Base-by-base conservation (phyloP, 75 land plant genomes). In the Selaginella moellendorffii region DNA sequence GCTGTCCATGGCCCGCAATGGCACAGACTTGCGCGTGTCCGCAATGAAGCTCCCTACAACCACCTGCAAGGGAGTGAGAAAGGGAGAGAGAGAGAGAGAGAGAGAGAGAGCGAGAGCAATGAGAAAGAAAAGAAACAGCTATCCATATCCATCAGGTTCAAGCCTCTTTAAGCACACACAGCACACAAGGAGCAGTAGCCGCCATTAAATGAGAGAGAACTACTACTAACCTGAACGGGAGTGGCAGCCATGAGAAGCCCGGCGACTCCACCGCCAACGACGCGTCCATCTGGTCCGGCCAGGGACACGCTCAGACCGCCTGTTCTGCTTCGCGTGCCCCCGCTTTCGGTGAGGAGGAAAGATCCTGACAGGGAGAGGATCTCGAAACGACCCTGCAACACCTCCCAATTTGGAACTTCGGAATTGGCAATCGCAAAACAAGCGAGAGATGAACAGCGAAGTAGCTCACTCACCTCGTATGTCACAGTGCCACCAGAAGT, bases 221-320 rank as follows among this genome's bases (percentile, higher is more conserved):
- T n/a, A n/a, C n/a, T n/a, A n/a, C n/a, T n/a, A 71, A 88, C 95
- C 82, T 88, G 95, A 51, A 88, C 90, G 22, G 82, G 84, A 61
- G 69, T 83, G 30, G 84, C 83, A 56, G 95, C 95, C 68, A 77
- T 81, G 27, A 88, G 83, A 73, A 80, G 53, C 27, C 86, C 90
- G 14, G 82, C 89, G 53, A 85, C 88, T 18, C 85, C 82, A 53
- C 95, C 95, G 31, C 95, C 95, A 54, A 88, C 65, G 14, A 88
- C 83, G 1, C 81, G 81, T 1, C 86, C 90, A 79, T 85, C 95
- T 24, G 83, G 76, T 18, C 82, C 79, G 2, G 90, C 83, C 68
- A 88, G 72, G 21, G 90, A 83, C 31, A 88, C 78, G 67, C 82
- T 88, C 1, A 88, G 66, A 27, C 86, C 83, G 53, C 90, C 90